A percentile compares a stretch with the other conserved stretches of the same genome.
Conservation (phyloP, 768 basidiomycete species). For the Psilocybe cubensis region DNA sequence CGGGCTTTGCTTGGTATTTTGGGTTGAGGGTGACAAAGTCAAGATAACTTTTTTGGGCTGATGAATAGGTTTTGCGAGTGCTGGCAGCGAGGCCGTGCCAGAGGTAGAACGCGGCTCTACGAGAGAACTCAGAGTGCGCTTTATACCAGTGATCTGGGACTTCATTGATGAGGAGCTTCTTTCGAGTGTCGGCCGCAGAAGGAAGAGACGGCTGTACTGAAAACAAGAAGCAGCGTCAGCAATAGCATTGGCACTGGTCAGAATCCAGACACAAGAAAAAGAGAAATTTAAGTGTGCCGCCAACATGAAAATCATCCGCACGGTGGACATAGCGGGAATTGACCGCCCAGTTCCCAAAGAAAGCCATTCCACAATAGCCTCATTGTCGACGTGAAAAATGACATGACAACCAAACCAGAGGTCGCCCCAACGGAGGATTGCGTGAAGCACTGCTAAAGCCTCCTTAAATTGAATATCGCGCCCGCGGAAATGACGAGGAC, state of each 20-base stretch:
- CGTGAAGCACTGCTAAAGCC: conserved; percentile 31
- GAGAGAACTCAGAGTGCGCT: conserved; percentile 19
- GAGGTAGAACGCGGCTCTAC: too few relatives aligned
- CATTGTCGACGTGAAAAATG: conserved; percentile 18
- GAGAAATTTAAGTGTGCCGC: conserved; percentile 22
- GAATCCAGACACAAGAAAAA: conserved; percentile 26
- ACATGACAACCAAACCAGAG: conserved; percentile 27
- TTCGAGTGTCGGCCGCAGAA: conserved; percentile 25
- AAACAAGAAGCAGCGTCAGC: conserved; percentile 33
- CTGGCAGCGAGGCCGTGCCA: too few relatives aligned
- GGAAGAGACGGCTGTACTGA: conserved; percentile 27
- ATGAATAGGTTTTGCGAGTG: conserved; percentile 31
- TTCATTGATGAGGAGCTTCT: conserved; percentile 14
- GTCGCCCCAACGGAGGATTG: conserved; percentile 31
- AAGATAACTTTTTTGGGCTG: conserved; percentile 33
- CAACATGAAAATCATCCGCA: conserved; percentile 18
- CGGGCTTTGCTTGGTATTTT: conserved; percentile 9
- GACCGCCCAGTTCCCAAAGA: conserved; percentile 8
- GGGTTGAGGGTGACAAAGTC: conserved; percentile 25
- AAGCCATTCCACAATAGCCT: conserved; percentile 17
- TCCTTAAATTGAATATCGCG: conserved; percentile 39
- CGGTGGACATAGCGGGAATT: conserved; percentile 12
- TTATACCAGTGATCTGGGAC: conserved; percentile 25
- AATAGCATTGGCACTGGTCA: conserved; percentile 20
- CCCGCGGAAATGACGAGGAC: conserved; percentile 24